These are phyloP conservation scores for Penicillium manginii DNA, from an alignment of 495 filamentous ascomycete genomes.

Conservation along the genomic window DNA sequence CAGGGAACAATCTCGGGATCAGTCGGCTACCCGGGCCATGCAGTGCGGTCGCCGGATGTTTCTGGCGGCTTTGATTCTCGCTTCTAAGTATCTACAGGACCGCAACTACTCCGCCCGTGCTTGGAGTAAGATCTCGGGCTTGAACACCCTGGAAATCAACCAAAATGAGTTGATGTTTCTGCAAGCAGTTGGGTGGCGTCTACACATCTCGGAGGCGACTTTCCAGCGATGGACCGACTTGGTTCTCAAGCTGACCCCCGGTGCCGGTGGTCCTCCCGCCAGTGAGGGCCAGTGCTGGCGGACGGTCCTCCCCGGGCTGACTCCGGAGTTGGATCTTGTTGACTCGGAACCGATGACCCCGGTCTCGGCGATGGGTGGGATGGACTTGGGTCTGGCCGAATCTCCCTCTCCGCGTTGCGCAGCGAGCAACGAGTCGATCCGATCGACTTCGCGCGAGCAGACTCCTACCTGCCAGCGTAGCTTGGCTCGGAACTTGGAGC, in stretches of 20 bases:
- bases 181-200: constrained; percentile 85
- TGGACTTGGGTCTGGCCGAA: constrained; percentile 35
- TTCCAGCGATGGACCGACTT: constrained; percentile 94
- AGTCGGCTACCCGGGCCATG: constrained; percentile 74
- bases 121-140: constrained; percentile 97
- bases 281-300: constrained; percentile 65
- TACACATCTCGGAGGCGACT: constrained; percentile 85
- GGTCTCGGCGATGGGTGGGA: constrained; percentile 31
- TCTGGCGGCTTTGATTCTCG: constrained; percentile 86
- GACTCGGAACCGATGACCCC: constrained; percentile 41
- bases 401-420: constrained; percentile 42
- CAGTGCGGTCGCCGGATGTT: constrained; percentile 99
- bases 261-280: constrained; percentile 36
- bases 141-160: constrained; percentile 91
- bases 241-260: constrained; percentile 80
- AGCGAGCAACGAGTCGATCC: constrained; percentile 25
- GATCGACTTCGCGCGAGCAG: constrained; percentile 38
- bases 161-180: constrained; percentile 95
- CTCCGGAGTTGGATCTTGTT: constrained; percentile 61
- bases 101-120: constrained; percentile 95
- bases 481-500: constrained; percentile 64
- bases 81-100: constrained; percentile 97
- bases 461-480: constrained; percentile 48
- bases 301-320: constrained; percentile 73
- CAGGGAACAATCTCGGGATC: constrained; percentile 81